These are phyloP conservation scores for Mycena olivaceomarginata DNA, from an alignment of 768 basidiomycete species.

Conservation along the genomic window DNA sequence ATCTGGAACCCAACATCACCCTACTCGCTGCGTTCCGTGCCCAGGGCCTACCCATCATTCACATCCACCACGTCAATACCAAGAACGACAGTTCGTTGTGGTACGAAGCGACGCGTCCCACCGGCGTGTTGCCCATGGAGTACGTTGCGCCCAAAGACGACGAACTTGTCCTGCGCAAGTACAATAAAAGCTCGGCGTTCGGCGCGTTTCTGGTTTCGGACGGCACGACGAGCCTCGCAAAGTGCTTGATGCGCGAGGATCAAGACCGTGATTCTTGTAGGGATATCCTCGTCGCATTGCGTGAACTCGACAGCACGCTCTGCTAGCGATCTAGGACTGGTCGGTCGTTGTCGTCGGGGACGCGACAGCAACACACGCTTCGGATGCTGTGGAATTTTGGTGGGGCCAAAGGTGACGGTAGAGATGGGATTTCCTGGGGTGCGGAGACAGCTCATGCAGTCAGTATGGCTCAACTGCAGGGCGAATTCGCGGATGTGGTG, in stretches of 20 bases:
- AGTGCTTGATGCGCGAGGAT: conserved; percentile 23
- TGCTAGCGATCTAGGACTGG: conserved; percentile 23
- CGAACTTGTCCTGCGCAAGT: conserved; percentile 40
- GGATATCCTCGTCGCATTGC: conserved; percentile 39
- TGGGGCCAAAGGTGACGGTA: conserved; percentile 4
- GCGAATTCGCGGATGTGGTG: conserved; percentile 37
- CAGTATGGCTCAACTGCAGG: conserved; percentile 36
- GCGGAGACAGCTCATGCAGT: conserved; percentile 35
- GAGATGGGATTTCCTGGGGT: conserved; percentile 33
- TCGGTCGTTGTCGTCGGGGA: conserved; percentile 37
- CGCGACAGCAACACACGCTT: conserved; percentile 27
- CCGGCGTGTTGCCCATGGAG: conserved; percentile 24
- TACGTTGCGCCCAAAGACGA: conserved; percentile 28
- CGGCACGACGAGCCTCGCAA: conserved; percentile 16
- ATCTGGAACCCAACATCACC: conserved; percentile 38
- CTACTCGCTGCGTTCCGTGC: conserved; percentile 37
- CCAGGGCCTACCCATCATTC: conserved; percentile 30
- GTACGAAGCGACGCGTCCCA: conserved; percentile 23
- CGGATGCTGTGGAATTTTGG: background rate
- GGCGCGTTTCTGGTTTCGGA: conserved; percentile 24
- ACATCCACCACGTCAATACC: conserved; percentile 40
- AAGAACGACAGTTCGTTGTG: conserved; percentile 17
- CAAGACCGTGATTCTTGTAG: conserved; percentile 31
- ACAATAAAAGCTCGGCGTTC: conserved; percentile 39
- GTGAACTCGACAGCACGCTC: conserved; percentile 38